Conservation (phyloP, 805 yeast genomes). For the Starmerella tilneyi region DNA sequence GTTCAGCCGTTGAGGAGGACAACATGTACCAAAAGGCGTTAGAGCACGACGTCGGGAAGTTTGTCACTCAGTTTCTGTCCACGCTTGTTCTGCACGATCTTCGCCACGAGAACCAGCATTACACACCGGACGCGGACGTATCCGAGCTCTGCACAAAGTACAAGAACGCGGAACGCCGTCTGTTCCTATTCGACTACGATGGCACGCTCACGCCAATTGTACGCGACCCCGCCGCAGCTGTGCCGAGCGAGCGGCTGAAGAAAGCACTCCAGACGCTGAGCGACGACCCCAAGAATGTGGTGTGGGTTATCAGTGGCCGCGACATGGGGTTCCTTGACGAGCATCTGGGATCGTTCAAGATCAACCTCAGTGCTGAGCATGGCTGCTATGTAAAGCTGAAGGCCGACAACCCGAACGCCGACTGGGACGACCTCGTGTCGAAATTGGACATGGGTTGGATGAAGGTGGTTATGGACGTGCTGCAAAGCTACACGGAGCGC, state of each 20-base stretch:
- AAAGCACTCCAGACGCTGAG: constrained; percentile 50
- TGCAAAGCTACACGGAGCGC: constrained; percentile 64
- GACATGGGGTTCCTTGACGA: constrained; percentile 81
- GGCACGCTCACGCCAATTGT: constrained; percentile 97
- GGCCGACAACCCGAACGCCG: constrained; percentile 38
- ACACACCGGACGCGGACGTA: constrained; percentile 74
- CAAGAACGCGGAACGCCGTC: constrained; percentile 49
- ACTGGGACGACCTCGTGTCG: constrained; percentile 81
- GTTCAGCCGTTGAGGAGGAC: constrained; percentile 15
- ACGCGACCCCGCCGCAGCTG: constrained; percentile 94
- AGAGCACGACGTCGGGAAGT: constrained; percentile 55
- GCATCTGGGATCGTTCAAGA: constrained; percentile 65
- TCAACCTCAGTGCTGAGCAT: constrained; percentile 92
- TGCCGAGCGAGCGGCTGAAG: constrained; percentile 69
- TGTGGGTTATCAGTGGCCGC: constrained; percentile 94
- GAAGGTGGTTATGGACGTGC: constrained; percentile 60
- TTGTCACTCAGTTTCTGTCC: constrained; percentile 59
- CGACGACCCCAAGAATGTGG: constrained; percentile 67
- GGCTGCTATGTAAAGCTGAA: constrained; percentile 80
- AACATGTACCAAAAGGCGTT: constrained; percentile 52
- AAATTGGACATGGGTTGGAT: constrained; percentile 92
- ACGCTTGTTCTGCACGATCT: constrained; percentile 33
- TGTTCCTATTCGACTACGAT: constrained; percentile 90
- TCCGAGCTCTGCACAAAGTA: constrained; percentile 54
- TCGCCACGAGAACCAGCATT: constrained; percentile 38